phyloP scores from a whole-genome alignment of 1,284 basidiomycete species.

The Ceraceosorus guamensis region DNA sequence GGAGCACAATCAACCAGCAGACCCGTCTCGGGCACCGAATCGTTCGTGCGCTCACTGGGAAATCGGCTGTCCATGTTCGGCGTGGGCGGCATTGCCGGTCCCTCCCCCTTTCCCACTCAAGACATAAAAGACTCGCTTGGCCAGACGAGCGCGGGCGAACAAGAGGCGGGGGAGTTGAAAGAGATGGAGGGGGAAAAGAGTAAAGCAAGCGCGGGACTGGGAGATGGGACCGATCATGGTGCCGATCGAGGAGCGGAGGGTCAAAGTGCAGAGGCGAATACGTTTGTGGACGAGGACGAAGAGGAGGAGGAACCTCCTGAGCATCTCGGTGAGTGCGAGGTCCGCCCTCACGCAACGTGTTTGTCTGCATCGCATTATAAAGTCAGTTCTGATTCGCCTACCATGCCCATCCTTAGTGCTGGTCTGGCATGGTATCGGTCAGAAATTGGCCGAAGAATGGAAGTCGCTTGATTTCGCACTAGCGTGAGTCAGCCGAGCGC shows the following conservation, averaged over 20 bases:
- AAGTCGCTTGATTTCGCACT: slow-evolving; percentile 37
- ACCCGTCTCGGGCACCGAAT: too few relatives aligned
- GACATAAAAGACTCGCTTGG: not conserved
- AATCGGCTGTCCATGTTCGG: too few relatives aligned
- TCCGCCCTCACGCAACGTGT: too few relatives aligned
- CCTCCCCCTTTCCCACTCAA: not conserved
- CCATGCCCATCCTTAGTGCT: slow-evolving; percentile 11
- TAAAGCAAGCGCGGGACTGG: not conserved
- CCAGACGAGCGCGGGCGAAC: not conserved
- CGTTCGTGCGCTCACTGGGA: too few relatives aligned
- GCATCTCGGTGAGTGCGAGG: not conserved
- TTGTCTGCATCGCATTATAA: too few relatives aligned
- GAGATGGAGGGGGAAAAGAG: not conserved
- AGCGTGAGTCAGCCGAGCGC: too few relatives aligned
- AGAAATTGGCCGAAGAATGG: slow-evolving; percentile 32
- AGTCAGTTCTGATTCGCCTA: too few relatives aligned
- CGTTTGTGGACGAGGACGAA: slow-evolving; percentile 17
- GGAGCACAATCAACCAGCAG: too few relatives aligned
- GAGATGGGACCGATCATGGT: not conserved
- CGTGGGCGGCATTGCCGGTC: not conserved
- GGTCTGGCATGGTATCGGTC: slow-evolving; percentile 40
- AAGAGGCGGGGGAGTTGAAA: not conserved
- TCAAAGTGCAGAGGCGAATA: slow-evolving; percentile 4
- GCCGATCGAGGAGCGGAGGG: slow-evolving; percentile 4
- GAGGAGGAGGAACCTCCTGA: slow-evolving; percentile 13